These are phyloP conservation scores for Torulaspora microellipsoides DNA, from an alignment of 805 yeast species.

Conservation along the genomic window DNA sequence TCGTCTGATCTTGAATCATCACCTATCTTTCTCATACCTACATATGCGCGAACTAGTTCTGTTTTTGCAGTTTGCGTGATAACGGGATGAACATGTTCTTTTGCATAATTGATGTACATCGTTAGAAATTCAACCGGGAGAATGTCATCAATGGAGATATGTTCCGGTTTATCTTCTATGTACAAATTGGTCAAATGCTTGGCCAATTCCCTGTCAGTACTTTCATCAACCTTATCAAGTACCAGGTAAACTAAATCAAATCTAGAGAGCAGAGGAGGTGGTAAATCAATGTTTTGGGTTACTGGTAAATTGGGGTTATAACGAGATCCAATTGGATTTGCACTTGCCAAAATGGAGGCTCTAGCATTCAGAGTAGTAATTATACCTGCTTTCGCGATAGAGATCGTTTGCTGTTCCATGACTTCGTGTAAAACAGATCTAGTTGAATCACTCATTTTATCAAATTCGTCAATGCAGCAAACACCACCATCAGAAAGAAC, in stretches of 20 bases:
- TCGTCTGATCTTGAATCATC: conserved; percentile 85
- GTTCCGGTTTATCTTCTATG: conserved; percentile 77
- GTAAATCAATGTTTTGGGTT: conserved; percentile 90
- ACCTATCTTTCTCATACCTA: conserved; percentile 89
- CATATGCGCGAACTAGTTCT: conserved; percentile 82
- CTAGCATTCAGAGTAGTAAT: conserved; percentile 95
- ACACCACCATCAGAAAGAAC: conserved; percentile 97
- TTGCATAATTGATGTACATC: conserved; percentile 89
- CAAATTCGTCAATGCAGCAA: conserved; percentile 98
- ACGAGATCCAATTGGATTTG: conserved; percentile 93
- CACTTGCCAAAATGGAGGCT: conserved; percentile 92
- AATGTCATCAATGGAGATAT: conserved; percentile 61
- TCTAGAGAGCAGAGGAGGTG: conserved; percentile 92
- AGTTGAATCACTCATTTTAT: conserved; percentile 93
- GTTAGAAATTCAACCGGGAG: conserved; percentile 86
- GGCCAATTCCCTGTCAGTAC: conserved; percentile 79
- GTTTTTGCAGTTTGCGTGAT: conserved; percentile 76
- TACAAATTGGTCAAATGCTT: conserved; percentile 88
- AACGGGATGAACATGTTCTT: conserved; percentile 74
- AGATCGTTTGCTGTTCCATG: conserved; percentile 98
- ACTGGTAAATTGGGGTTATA: conserved; percentile 95
- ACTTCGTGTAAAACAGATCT: conserved; percentile 96
- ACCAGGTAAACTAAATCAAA: conserved; percentile 91
- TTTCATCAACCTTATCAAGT: conserved; percentile 87
- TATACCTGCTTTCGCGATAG: conserved; percentile 97